Percentiles rank a stretch among this genome's conserved stretches.
phyloP scores from a whole-genome alignment of 2,329 filamentous ascomycete genomes.

The Ophiocordyceps camponoti-rufipedis region DNA sequence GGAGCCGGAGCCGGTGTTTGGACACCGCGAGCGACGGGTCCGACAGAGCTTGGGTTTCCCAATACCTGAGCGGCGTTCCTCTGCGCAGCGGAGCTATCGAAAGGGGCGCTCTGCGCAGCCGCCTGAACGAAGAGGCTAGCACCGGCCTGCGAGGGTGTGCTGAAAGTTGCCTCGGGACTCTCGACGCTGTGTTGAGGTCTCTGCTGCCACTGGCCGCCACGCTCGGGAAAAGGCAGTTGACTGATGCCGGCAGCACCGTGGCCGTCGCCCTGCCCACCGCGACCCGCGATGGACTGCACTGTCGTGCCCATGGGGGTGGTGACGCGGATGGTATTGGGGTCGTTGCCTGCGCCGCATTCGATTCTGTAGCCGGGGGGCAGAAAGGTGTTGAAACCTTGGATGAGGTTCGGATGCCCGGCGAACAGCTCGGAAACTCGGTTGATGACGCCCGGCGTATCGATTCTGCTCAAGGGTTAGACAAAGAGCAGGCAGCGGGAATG shows the following conservation, averaged over 20 bases:
- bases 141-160: constrained; percentile 33
- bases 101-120: constrained; percentile 17
- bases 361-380: constrained; percentile 90
- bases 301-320: constrained; percentile 97
- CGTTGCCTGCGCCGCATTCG: constrained; percentile 83
- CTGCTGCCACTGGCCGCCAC: constrained; percentile 37
- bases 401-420: constrained; percentile 83
- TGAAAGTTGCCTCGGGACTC: constrained; percentile 44
- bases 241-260: constrained; percentile 17
- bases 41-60: constrained; percentile 16
- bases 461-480: constrained; percentile 26
- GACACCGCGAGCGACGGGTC: constrained; percentile 30
- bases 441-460: constrained; percentile 94
- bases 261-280: constrained; percentile 27
- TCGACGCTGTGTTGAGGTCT: constrained; percentile 38
- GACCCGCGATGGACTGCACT: constrained; percentile 61
- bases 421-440: constrained; percentile 92
- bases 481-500: neutral
- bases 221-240: constrained; percentile 28
- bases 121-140: constrained; percentile 27
- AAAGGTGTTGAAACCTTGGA: constrained; percentile 97
- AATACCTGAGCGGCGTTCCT: constrained; percentile 13
- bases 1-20: constrained; percentile 46
- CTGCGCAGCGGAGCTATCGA: constrained; percentile 13
- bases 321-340: constrained; percentile 89